phyloP scores from a whole-genome alignment of 169 alveolate genomes.

The Eimeria praecox region DNA sequence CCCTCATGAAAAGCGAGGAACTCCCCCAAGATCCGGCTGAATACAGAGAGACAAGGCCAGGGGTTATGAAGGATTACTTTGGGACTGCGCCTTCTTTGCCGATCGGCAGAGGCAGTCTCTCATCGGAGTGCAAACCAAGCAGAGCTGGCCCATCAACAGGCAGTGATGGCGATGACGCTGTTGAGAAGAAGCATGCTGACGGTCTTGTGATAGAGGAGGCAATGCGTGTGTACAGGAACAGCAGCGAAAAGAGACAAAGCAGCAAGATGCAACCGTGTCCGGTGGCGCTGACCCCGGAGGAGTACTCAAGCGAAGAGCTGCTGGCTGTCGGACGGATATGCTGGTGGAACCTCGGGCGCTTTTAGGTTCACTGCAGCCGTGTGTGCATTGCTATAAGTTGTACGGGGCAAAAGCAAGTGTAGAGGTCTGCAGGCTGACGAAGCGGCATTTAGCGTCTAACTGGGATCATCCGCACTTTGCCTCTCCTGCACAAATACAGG shows the following conservation, averaged over 20 bases:
- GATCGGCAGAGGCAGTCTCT: background rate
- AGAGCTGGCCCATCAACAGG: background rate
- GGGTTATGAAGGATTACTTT: background rate
- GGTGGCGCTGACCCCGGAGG: constrained; percentile 30
- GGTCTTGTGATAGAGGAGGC: constrained; percentile 58
- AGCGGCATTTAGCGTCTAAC: constrained; percentile 86
- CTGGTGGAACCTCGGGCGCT: constrained; percentile 79
- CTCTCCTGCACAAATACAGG: constrained; percentile 85
- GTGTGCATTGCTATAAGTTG: constrained; percentile 76
- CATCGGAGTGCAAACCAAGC: background rate
- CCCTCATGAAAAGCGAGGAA: background rate
- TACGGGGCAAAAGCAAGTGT: constrained; percentile 88
- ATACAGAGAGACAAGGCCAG: background rate
- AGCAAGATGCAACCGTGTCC: constrained; percentile 76
- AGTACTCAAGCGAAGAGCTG: constrained; percentile 57
- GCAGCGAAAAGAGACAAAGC: constrained; percentile 35
- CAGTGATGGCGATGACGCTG: background rate
- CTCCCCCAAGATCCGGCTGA: background rate
- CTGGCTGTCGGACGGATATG: constrained; percentile 80
- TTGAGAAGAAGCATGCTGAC: background rate
- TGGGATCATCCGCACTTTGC: constrained; percentile 89
- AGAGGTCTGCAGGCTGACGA: constrained; percentile 87
- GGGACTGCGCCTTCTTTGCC: background rate
- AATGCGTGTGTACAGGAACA: constrained; percentile 49
- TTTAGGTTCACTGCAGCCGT: constrained; percentile 80